Conservation (phyloP, 2,329 filamentous ascomycete species). For the Aspergillus unguis region DNA sequence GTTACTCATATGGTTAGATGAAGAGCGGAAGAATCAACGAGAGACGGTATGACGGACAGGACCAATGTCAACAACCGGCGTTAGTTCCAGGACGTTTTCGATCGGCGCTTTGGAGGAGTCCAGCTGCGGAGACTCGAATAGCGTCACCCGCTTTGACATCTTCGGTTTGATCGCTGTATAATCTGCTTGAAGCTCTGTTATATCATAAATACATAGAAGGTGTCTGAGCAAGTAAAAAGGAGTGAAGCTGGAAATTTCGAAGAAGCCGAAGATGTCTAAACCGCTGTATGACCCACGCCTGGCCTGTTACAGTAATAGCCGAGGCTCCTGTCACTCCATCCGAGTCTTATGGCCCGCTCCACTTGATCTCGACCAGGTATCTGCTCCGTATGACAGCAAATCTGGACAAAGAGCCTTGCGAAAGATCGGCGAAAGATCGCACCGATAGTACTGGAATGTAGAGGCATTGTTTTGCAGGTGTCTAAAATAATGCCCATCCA, state of each 20-base stretch:
- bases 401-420: too few relatives aligned
- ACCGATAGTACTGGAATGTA: neutral
- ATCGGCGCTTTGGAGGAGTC: constrained; percentile 73
- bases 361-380: neutral
- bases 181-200: neutral
- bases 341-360: neutral
- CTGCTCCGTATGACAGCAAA: too few relatives aligned
- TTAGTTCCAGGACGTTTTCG: constrained; percentile 84
- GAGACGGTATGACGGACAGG: constrained; percentile 53
- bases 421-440: neutral
- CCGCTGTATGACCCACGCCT: constrained; percentile 3
- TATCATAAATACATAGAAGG: neutral
- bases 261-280: constrained; percentile 4
- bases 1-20: constrained; percentile 3
- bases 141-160: constrained; percentile 49
- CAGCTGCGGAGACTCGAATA: constrained; percentile 71
- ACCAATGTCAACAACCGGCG: constrained; percentile 59
- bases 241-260: neutral
- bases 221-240: neutral
- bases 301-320: constrained; percentile 14
- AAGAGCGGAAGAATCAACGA: neutral
- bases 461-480: neutral
- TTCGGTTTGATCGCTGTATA: constrained; percentile 1
- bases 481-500: too few relatives aligned
- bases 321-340: constrained; percentile 7